phyloP scores from a whole-genome alignment of 805 yeast genomes.

The Candida nonsorbophila region DNA sequence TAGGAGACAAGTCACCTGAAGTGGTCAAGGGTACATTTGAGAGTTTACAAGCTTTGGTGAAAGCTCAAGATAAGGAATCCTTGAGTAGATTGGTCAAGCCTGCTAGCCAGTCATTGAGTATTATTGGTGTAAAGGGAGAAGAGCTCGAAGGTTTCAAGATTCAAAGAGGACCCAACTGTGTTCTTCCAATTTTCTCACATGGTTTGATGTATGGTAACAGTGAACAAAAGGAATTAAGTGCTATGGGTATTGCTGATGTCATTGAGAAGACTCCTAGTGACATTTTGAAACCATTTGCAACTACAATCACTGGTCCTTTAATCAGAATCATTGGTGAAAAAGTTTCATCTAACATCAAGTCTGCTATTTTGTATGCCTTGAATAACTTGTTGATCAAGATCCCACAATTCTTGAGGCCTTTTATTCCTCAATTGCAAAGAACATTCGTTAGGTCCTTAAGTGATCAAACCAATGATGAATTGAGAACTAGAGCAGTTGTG shows the following conservation, averaged over 20 bases:
- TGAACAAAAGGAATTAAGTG: conserved; percentile 80
- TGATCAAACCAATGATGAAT: conserved; percentile 65
- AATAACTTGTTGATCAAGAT: conserved; percentile 73
- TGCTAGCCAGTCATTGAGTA: conserved; percentile 65
- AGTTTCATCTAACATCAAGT: conserved; percentile 83
- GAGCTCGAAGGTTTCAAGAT: conserved; percentile 69
- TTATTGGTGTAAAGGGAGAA: conserved; percentile 57
- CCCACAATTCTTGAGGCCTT: conserved; percentile 89
- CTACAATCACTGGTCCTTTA: conserved; percentile 92
- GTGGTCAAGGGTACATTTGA: conserved; percentile 63
- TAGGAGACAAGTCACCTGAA: conserved; percentile 63
- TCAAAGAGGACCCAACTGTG: conserved; percentile 82
- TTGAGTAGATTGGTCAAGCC: conserved; percentile 76
- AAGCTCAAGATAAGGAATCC: conserved; percentile 67
- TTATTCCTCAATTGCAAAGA: conserved; percentile 94
- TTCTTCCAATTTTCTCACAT: conserved; percentile 87
- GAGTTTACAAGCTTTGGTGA: conserved; percentile 61
- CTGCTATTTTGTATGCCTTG: conserved; percentile 86
- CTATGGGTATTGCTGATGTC: conserved; percentile 82
- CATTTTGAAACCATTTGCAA: conserved; percentile 79
- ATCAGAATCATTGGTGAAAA: conserved; percentile 98
- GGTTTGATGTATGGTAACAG: conserved; percentile 91
- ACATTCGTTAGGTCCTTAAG: conserved; percentile 90
- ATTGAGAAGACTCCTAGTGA: conserved; percentile 83
- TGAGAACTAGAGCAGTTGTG: conserved; percentile 80